Evolutionary conservation across 129 eudicot species (phyloP).

Genomic region (Lonicera japonica): DNA sequence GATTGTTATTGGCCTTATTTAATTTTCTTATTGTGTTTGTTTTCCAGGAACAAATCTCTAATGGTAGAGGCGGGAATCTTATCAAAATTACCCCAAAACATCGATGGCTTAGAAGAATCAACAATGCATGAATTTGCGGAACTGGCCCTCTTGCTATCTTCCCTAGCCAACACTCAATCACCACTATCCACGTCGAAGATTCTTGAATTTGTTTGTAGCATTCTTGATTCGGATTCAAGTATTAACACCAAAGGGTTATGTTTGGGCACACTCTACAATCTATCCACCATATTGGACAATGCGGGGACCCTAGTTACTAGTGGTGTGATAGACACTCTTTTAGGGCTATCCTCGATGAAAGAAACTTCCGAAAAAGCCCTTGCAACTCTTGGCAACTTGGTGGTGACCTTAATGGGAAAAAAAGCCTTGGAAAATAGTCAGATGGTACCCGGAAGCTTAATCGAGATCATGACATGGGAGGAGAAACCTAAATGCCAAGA

Average conservation of each 20-base stretch:
- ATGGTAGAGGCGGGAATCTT: slow-evolving; percentile 87
- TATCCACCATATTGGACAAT: slow-evolving; percentile 62
- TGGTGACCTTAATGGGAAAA: slow-evolving; percentile 67
- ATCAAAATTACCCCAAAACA: slow-evolving; percentile 39
- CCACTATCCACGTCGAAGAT: slow-evolving; percentile 46
- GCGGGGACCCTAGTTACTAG: slow-evolving; percentile 40
- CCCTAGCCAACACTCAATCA: slow-evolving; percentile 53
- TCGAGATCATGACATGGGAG: slow-evolving; percentile 77
- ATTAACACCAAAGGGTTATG: slow-evolving; percentile 47
- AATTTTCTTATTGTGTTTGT: slow-evolving; percentile 12
- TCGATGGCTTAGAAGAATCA: slow-evolving; percentile 29
- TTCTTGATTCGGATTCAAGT: slow-evolving; percentile 51
- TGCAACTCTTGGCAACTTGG: slow-evolving; percentile 77
- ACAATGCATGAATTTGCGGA: slow-evolving; percentile 51
- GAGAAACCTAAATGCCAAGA: slow-evolving; percentile 68
- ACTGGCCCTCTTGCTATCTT: slow-evolving; percentile 61
- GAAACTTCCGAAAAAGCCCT: slow-evolving; percentile 71
- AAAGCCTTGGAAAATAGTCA: slow-evolving; percentile 58
- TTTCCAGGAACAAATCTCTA: slow-evolving; percentile 79
- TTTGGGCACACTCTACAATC: slow-evolving; percentile 56
- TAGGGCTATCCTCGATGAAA: slow-evolving; percentile 39
- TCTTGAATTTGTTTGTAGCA: slow-evolving; percentile 40
- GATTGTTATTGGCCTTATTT: background rate
- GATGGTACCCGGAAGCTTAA: slow-evolving; percentile 56
- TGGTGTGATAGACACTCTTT: slow-evolving; percentile 36